Conservation (phyloP, 208 protist genomes). For the Acanthamoeba lenticulata region DNA sequence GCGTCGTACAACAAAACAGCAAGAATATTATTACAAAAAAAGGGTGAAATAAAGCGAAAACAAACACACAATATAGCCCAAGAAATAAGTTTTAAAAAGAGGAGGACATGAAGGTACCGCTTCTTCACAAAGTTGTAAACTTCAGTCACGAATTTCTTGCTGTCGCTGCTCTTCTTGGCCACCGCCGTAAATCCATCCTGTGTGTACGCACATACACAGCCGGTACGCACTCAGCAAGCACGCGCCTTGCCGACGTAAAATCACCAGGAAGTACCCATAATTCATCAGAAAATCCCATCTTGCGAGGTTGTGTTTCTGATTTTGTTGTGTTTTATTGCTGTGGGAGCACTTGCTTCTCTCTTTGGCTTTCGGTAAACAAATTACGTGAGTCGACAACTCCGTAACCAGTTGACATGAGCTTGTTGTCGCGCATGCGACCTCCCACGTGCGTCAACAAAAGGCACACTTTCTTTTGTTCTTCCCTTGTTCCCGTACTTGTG, state of each 20-base stretch:
- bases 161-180: neutral
- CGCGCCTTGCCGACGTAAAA: neutral
- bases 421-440: too few relatives aligned
- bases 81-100: neutral
- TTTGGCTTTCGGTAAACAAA: too few relatives aligned
- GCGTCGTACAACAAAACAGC: neutral
- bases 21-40: neutral
- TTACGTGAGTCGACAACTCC: too few relatives aligned
- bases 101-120: neutral
- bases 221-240: neutral
- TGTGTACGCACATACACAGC: neutral
- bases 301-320: too few relatives aligned
- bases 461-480: too few relatives aligned
- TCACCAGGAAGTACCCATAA: neutral
- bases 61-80: neutral
- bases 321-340: too few relatives aligned
- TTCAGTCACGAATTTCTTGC: slow-evolving; percentile 6
- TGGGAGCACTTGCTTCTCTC: too few relatives aligned
- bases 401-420: too few relatives aligned
- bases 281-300: slow-evolving; percentile 17
- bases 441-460: too few relatives aligned
- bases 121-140: slow-evolving; percentile 49
- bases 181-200: slow-evolving; percentile 23
- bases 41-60: neutral
- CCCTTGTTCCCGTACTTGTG: too few relatives aligned